These are phyloP conservation scores for Leishmania tropica DNA, from an alignment of 208 protist species.

Conservation along the genomic window DNA sequence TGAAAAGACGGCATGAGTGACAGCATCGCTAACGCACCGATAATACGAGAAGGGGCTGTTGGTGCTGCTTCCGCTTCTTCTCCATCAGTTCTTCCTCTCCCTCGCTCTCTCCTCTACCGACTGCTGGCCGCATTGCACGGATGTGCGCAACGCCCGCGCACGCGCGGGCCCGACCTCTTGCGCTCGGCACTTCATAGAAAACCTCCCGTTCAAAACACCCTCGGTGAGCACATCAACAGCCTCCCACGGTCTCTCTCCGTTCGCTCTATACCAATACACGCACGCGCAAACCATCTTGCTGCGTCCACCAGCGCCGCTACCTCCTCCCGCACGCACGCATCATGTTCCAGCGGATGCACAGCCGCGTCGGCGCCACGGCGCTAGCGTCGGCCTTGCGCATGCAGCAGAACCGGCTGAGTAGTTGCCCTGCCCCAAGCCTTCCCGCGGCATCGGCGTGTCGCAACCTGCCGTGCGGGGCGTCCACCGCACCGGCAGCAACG, in stretches of 20 bases:
- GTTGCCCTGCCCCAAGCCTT: not conserved
- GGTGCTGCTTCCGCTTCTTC: too few relatives aligned
- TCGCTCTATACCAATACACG: not conserved
- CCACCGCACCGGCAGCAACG: not conserved
- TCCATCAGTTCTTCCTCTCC: not conserved
- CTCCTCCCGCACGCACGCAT: not conserved
- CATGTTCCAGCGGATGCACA: slow-evolving; percentile 23
- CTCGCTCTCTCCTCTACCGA: not conserved
- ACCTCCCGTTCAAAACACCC: not conserved
- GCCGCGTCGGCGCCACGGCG: slow-evolving; percentile 15
- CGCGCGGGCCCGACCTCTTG: not conserved
- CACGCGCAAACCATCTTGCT: not conserved
- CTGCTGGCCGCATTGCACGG: not conserved
- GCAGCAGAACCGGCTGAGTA: slow-evolving; percentile 4
- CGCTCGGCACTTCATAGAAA: not conserved
- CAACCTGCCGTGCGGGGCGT: not conserved
- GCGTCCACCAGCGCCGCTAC: not conserved
- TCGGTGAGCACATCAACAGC: not conserved
- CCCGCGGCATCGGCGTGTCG: not conserved
- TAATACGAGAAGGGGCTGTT: not conserved
- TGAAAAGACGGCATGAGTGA: not conserved
- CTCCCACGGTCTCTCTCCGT: not conserved
- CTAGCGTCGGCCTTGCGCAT: slow-evolving; percentile 16
- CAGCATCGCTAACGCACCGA: not conserved
- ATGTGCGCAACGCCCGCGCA: not conserved